phyloP scores from a whole-genome alignment of 2,329 filamentous ascomycete genomes.

The Talaromyces sp. region DNA sequence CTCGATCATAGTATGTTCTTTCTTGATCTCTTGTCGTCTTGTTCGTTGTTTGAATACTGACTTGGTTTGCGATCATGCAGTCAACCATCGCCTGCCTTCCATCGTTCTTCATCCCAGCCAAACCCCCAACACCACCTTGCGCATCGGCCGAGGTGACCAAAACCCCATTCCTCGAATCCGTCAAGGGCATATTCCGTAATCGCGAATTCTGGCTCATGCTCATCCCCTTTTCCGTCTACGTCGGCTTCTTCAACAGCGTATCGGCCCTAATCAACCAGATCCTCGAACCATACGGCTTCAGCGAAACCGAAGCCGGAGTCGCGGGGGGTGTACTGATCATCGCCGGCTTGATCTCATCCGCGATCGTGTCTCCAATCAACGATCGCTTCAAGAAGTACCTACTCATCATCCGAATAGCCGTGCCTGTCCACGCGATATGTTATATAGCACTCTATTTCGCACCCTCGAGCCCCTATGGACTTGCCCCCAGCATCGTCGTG shows the following conservation, averaged over 20 bases:
- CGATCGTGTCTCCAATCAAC: conserved; percentile 73
- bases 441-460: conserved; percentile 84
- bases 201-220: conserved; percentile 77
- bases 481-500: conserved; percentile 65
- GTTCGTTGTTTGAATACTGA: neutral
- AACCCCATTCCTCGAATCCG: conserved; percentile 52
- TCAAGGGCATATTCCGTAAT: conserved; percentile 56
- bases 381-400: conserved; percentile 82
- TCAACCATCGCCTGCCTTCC: conserved; percentile 66
- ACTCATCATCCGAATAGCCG: conserved; percentile 65
- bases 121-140: conserved; percentile 73
- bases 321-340: conserved; percentile 86
- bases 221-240: conserved; percentile 77
- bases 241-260: conserved; percentile 90
- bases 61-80: conserved; percentile 32
- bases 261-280: conserved; percentile 89
- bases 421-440: conserved; percentile 68
- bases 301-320: conserved; percentile 80
- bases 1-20: conserved; percentile 67
- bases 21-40: neutral
- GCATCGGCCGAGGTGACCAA: conserved; percentile 59
- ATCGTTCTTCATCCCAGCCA: conserved; percentile 73
- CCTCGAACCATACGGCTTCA: conserved; percentile 79
- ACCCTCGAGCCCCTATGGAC: conserved; percentile 54
- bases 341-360: conserved; percentile 74